Percentiles rank a stretch among this genome's conserved stretches.
phyloP scores from a whole-genome alignment of 768 basidiomycete genomes.

The Pleurotus salmoneostramineus region DNA sequence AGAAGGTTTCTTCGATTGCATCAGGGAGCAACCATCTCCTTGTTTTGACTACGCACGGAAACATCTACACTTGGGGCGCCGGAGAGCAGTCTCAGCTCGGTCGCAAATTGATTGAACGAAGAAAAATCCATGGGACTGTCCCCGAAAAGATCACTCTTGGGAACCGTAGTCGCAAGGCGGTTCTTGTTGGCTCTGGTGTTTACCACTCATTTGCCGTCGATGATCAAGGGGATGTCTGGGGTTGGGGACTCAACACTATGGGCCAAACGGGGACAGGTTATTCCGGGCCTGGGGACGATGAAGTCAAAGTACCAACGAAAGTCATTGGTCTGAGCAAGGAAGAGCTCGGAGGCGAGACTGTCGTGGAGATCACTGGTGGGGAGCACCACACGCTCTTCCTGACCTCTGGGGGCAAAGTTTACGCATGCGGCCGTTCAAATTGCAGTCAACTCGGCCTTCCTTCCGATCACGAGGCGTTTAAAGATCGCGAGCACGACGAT shows the following conservation, averaged over 20 bases:
- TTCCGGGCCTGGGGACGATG: conserved; percentile 37
- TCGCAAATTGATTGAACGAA: conserved; percentile 82
- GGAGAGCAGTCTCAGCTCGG: conserved; percentile 92
- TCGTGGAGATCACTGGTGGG: conserved; percentile 77
- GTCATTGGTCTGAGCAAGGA: conserved; percentile 62
- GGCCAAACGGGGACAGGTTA: conserved; percentile 73
- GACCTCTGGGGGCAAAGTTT: conserved; percentile 79
- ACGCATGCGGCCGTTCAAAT: conserved; percentile 82
- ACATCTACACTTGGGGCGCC: conserved; percentile 86
- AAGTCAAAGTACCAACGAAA: conserved; percentile 60
- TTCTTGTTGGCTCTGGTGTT: conserved; percentile 73
- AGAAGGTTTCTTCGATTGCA: conserved; percentile 72
- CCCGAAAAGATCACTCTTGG: conserved; percentile 86
- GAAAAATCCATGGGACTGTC: conserved; percentile 84
- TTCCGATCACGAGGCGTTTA: conserved; percentile 65
- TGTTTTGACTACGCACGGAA: conserved; percentile 83
- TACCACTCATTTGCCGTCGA: conserved; percentile 92
- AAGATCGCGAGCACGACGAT: conserved; percentile 49
- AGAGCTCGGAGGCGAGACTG: conserved; percentile 54
- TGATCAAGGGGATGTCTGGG: conserved; percentile 79
- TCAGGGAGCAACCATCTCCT: conserved; percentile 89
- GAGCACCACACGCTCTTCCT: conserved; percentile 91
- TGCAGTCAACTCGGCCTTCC: conserved; percentile 78
- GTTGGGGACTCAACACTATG: conserved; percentile 94
- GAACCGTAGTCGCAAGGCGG: conserved; percentile 50